These are phyloP conservation scores for Trypanosoma conorhini DNA, from an alignment of 208 protist genomes.

Conservation along the genomic window DNA sequence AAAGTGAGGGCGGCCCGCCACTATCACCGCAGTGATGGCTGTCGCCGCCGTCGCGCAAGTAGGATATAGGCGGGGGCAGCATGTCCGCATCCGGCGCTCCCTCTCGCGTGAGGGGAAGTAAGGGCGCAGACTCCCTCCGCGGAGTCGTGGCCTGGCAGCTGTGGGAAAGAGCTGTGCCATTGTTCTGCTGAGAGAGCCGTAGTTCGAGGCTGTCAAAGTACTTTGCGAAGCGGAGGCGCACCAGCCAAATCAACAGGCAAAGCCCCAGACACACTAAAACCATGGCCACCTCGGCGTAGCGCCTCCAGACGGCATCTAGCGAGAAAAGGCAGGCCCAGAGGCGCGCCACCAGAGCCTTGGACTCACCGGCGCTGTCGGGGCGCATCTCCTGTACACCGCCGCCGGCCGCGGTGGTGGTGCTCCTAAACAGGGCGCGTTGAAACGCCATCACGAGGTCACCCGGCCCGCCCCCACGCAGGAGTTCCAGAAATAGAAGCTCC, in stretches of 20 bases:
- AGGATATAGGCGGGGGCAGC: background rate
- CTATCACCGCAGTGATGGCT: background rate
- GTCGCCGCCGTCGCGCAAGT: background rate
- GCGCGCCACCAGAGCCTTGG: no score
- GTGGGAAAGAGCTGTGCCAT: background rate
- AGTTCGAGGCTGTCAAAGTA: constrained; percentile 21
- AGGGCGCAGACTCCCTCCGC: background rate
- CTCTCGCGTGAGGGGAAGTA: background rate
- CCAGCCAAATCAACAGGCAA: constrained; percentile 11
- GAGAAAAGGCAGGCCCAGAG: constrained; percentile 1
- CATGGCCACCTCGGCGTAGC: constrained; percentile 10
- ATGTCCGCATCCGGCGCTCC: background rate
- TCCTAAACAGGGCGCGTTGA: background rate
- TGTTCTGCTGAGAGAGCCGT: background rate
- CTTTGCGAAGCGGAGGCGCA: constrained; percentile 21
- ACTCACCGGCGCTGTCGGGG: background rate
- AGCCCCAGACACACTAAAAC: constrained; percentile 22
- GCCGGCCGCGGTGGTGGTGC: background rate
- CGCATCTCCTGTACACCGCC: background rate
- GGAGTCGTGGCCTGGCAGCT: background rate
- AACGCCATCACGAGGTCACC: background rate
- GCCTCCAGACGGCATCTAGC: background rate
- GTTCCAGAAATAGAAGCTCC: constrained; percentile 6
- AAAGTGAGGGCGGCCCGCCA: constrained; percentile 5
- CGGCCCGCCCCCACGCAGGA: background rate